Evolutionary conservation across 2,329 filamentous ascomycete species (phyloP), one percentile per base, ranked within the genome.

Genomic region (Phyllosticta ampelicida): DNA sequence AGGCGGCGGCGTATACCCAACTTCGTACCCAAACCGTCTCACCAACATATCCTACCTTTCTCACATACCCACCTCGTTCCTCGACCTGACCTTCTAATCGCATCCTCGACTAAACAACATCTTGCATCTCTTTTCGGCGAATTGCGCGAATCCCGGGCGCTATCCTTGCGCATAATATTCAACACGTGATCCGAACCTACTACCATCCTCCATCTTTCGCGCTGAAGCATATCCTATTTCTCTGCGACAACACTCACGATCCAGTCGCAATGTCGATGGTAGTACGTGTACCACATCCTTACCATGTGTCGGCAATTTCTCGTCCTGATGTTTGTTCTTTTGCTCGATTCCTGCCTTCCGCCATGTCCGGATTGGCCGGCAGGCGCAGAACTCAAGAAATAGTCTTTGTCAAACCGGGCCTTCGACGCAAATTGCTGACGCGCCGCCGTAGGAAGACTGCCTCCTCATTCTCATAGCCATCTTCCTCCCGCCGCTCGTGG

Each of bases 381-480:
- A 52, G 21, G 10, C 9, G 21, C 10, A 16, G 51, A 13, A n/a
- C 6, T n/a, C 11, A 16, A 44, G 13, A n/a, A 44, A 26, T 26
- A 8, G 8, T 26, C 23, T 26, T 26, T n/a, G n/a, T n/a, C 30
- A 36, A 5, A 36, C 30, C 16, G 9, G 10, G 11, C 5, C 11
- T 8, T 18, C n/a, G 16, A 16, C 6, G 13, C 36, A 44, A n/a
- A n/a, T n/a, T 44, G 36, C 36, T 44, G 36, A 44, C 36, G n/a
- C 13, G 36, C 36, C n/a, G 2, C 6, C n/a, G 2, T n/a, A 57
- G 55, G 55, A 57, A 57, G 55, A 57, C 55, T n/a, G 52, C 23
- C 48, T 57, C 51, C 55, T 57, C 30, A 48, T 53, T 18, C 52
- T 57, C 21, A 51, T 53, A 16, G 55, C 55, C 21, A 53, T 57